Percentiles rank a stretch among this genome's conserved stretches.
Evolutionary conservation across 345 rosid species (phyloP).

Genomic region (Populus alba): DNA sequence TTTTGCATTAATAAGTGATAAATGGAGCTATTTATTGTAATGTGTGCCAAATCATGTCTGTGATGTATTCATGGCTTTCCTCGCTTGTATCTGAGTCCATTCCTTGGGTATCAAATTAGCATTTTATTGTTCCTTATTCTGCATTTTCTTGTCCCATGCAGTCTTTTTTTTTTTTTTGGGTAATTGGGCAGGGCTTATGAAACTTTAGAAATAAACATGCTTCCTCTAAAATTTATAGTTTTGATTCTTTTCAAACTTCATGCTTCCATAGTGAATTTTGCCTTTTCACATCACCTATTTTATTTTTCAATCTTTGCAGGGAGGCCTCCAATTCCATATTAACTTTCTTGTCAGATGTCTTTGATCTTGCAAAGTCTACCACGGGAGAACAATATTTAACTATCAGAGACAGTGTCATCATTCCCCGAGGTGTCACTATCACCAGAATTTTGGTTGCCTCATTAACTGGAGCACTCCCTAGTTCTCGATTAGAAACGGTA

Average conservation of each 20-base stretch:
- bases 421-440: slow-evolving; percentile 82
- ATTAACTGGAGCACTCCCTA: slow-evolving; percentile 92
- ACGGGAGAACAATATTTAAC: slow-evolving; percentile 59
- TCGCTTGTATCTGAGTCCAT: background rate
- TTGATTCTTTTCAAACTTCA: background rate
- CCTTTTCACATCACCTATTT: background rate
- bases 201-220: background rate
- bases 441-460: slow-evolving; percentile 83
- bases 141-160: background rate
- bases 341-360: slow-evolving; percentile 83
- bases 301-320: slow-evolving; percentile 39
- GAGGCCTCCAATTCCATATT: slow-evolving; percentile 94
- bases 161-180: background rate
- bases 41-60: background rate
- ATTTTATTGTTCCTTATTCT: background rate
- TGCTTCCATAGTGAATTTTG: background rate
- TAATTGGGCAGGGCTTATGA: background rate
- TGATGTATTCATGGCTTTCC: background rate
- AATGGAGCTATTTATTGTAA: background rate
- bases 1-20: background rate
- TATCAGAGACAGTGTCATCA: slow-evolving; percentile 61
- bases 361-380: slow-evolving; percentile 72
- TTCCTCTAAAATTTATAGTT: background rate
- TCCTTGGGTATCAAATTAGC: background rate
- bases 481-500: slow-evolving; percentile 91